Evolutionary conservation across 2,329 filamentous ascomycete species (phyloP).

Genomic region (Sporothrix pallida): DNA sequence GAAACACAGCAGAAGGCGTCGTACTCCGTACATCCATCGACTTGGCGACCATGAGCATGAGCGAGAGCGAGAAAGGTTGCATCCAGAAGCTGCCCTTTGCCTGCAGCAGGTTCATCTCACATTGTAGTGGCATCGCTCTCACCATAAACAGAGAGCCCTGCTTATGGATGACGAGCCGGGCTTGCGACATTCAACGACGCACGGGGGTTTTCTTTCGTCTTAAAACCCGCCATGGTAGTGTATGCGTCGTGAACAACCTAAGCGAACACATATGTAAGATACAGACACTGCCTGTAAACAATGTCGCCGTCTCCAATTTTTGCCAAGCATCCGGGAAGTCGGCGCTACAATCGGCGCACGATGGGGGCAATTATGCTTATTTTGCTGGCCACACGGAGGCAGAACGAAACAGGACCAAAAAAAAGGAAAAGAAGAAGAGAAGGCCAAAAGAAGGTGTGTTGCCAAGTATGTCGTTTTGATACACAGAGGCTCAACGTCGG

Average conservation of each 20-base stretch:
- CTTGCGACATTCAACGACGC: background rate
- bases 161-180: background rate
- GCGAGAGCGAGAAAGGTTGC: background rate
- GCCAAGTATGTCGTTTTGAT: background rate
- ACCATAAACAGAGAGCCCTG: background rate
- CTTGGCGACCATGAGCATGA: too few species aligned
- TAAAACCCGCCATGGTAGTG: background rate
- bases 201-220: background rate
- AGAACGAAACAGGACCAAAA: background rate
- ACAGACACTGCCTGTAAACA: too few species aligned
- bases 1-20: too few species aligned
- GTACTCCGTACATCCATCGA: too few species aligned
- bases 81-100: background rate
- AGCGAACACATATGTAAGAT: too few species aligned
- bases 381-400: background rate
- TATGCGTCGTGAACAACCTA: background rate
- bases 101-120: background rate
- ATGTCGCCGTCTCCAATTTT: background rate
- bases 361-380: slow-evolving; percentile 11
- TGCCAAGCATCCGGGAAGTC: slow-evolving; percentile 13
- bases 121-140: background rate
- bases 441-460: background rate
- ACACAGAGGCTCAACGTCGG: background rate
- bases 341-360: background rate
- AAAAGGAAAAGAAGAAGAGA: background rate